Evolutionary conservation across 768 basidiomycete species (phyloP), one percentile per base, ranked within the genome.

Genomic region (Hygrophoropsis aurantiaca): DNA sequence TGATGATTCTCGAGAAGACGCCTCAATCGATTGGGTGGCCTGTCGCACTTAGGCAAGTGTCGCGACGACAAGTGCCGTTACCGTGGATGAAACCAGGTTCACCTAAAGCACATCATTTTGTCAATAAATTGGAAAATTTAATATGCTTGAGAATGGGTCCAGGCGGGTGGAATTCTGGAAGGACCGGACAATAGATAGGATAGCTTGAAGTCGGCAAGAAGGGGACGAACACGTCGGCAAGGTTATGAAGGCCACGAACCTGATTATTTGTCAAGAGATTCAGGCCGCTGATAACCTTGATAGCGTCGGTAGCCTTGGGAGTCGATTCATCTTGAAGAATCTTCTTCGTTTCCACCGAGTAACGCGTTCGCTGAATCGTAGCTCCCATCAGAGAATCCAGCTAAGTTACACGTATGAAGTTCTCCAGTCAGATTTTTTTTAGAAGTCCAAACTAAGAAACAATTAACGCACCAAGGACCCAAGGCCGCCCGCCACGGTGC

Each of bases 331-430:
- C 82, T 40, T 84, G 82, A 11, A 90, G 70, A 40, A 97, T 74
- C 36, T 77, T 68, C 56, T 82, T 82, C 52, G 74, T 77, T 18
- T 71, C 69, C 37, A 68, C 68, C 5, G 85, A 85, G 66, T 84
- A 95, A 21, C 83, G 77, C 4, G 91, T 92, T 44, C 77, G 72
- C 57, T 97, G 94, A 1, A 95, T 61, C 5, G 89, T 92, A 5
- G 94, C 92, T 2, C 94, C 94, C 15, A 97, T 72, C 11, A 97
- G 35, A 0, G 90, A 93, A 61, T 97, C 94, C 41, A 92, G 65
- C 88, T 90, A 61, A 30, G 37, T n/a, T 42, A n/a, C 34, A 13
- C n/a, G 19, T 13, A 33, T 37, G 11, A 39, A 16, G 11, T 38
- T 25, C 15, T 19, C 24, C 18, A 42, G 20, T 44, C 20, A 32